Conservation (phyloP, 225 moss, liverwort and hornwort genomes). For the Bryoerythrophyllum caledonicum region DNA sequence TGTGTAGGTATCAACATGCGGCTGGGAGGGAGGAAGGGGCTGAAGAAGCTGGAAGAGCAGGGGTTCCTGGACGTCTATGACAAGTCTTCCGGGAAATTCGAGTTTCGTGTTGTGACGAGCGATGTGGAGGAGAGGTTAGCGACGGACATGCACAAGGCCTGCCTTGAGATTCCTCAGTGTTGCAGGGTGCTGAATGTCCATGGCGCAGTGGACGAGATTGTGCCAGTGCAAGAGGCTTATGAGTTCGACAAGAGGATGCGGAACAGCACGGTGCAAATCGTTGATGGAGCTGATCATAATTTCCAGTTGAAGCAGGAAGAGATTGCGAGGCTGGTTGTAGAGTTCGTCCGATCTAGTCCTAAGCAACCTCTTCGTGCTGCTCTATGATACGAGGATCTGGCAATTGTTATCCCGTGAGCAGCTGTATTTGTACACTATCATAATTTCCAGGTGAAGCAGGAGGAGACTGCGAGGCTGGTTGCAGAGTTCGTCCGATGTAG, state of each 20-base stretch:
- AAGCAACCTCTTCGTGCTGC: slow-evolving; percentile 33
- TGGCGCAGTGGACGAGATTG: slow-evolving; percentile 68
- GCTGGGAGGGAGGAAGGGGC: slow-evolving; percentile 39
- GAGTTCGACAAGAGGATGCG: slow-evolving; percentile 68
- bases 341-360: slow-evolving; percentile 50
- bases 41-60: slow-evolving; percentile 46
- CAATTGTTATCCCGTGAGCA: background rate
- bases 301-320: slow-evolving; percentile 53
- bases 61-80: slow-evolving; percentile 42
- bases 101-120: slow-evolving; percentile 41
- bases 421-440: slow-evolving; percentile 17
- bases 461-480: slow-evolving; percentile 52
- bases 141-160: slow-evolving; percentile 57
- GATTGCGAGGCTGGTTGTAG: slow-evolving; percentile 47
- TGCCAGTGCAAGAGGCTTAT: slow-evolving; percentile 42
- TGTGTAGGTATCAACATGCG: slow-evolving; percentile 35
- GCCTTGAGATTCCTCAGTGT: slow-evolving; percentile 36
- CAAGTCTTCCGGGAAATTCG: slow-evolving; percentile 30
- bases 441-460: slow-evolving; percentile 50
- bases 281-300: slow-evolving; percentile 66
- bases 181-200: slow-evolving; percentile 81
- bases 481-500: slow-evolving; percentile 48
- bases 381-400: slow-evolving; percentile 23
- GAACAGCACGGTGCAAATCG: slow-evolving; percentile 53
- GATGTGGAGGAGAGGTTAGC: slow-evolving; percentile 52